Conservation (phyloP, 108 stramenopile species). For the Fragilariopsis cylindrus region DNA sequence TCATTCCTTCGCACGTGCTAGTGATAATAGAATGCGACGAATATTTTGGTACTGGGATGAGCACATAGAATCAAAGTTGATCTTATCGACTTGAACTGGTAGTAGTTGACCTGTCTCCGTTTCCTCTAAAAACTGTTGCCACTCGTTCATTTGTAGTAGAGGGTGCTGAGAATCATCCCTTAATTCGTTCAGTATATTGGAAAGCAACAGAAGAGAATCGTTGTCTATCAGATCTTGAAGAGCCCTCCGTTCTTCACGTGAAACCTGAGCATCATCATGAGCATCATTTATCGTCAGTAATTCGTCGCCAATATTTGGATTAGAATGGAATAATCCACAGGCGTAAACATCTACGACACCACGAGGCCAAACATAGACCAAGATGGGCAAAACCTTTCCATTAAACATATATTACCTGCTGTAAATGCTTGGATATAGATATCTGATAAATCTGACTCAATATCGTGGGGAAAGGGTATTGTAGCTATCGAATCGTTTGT, state of each 20-base stretch:
- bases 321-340: constrained; percentile 16
- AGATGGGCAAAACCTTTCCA: constrained; percentile 13
- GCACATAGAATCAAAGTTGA: not conserved
- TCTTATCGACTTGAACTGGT: not conserved
- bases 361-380: constrained; percentile 45
- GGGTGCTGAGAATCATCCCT: not conserved
- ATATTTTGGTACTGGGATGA: not conserved
- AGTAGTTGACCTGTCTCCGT: not conserved
- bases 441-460: constrained; percentile 38
- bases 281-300: not conserved
- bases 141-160: not conserved
- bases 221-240: constrained; percentile 19
- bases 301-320: not conserved
- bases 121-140: constrained; percentile 7
- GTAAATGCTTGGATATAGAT: constrained; percentile 61
- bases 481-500: constrained; percentile 28
- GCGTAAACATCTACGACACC: constrained; percentile 60
- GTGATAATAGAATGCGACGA: not conserved
- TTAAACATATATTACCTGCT: constrained; percentile 33
- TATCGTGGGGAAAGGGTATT: constrained; percentile 41
- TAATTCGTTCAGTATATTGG: not conserved
- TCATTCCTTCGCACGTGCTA: constrained; percentile 1
- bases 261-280: not conserved
- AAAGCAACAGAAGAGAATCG: not conserved
- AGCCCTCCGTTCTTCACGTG: not conserved